Conservation (phyloP, 164 flowering plant species). For the Chimonanthus praecox region DNA sequence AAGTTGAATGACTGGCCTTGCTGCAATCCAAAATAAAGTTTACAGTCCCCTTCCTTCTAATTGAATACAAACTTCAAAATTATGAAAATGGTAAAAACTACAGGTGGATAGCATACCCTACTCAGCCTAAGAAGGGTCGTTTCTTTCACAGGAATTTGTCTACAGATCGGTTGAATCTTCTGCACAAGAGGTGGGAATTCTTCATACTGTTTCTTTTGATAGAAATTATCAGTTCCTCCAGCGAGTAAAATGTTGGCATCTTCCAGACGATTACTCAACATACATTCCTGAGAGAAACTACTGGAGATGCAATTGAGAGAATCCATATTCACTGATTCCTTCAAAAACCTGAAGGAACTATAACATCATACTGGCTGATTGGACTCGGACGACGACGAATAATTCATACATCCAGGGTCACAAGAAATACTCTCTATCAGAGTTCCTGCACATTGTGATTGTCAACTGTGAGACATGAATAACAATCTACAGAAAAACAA, state of each 20-base stretch:
- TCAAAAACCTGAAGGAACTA: slow-evolving; percentile 1
- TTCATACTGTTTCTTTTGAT: not conserved
- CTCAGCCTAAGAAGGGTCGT: slow-evolving; percentile 49
- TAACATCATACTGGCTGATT: not conserved
- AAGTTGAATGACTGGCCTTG: not conserved
- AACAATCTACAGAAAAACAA: not conserved
- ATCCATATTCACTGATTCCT: not conserved
- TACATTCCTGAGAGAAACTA: slow-evolving; percentile 4
- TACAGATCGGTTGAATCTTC: slow-evolving; percentile 33
- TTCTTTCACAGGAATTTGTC: slow-evolving; percentile 81
- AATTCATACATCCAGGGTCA: not conserved
- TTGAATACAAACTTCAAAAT: not conserved
- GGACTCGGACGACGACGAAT: not conserved
- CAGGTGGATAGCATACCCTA: slow-evolving; percentile 38
- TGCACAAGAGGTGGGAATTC: not conserved
- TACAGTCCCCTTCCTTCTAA: not conserved
- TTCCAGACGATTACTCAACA: not conserved
- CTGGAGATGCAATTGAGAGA: not conserved
- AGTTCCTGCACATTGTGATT: not conserved
- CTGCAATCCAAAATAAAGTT: not conserved
- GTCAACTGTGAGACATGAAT: not conserved
- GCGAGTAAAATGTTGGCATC: not conserved
- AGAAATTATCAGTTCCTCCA: not conserved
- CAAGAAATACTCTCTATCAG: too few species aligned
- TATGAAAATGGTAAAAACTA: too few species aligned